Base-by-base conservation (phyloP, 2,329 filamentous ascomycete genomes). In the Penicillium hordei region DNA sequence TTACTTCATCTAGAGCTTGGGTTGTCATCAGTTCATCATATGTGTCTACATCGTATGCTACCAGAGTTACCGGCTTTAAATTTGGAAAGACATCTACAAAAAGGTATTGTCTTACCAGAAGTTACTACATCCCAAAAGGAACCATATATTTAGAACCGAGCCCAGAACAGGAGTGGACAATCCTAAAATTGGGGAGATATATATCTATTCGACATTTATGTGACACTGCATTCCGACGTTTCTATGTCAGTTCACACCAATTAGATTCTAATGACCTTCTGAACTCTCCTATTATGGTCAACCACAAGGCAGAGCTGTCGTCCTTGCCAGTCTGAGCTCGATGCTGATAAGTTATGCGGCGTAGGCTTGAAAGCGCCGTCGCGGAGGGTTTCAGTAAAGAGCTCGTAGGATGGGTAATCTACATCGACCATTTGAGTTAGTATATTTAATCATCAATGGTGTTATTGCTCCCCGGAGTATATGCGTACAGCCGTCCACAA, bases 371-470 rank as follows among this genome's bases (percentile, higher is more conserved):
- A 83, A 31, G 87, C 76, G 1, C 87, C 87, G 27, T 73, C 69
- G 55, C 87, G 79, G 57, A 90, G 70, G 19, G 78, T 80, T 31
- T 86, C 82, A 1, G 82, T 83, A 68, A 85, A 91, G 12, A 90
- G 79, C 76, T 90, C 88, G 66, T 90, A 90, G 1, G 86, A 86
- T 4, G 88, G 88, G 66, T 87, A 90, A 72, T 90, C 77, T 79
- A 25, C 10, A 25, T 52, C 17, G 31, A 52, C 15, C 23, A 17
- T 10, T 15, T 10, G 29, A 19, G 50, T 52, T 40, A 52, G 50
- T 52, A 36, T 27, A 19, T 27, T 21, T 7, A 48, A 19, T 12
- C 7, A 6, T 25, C 19, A 19, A n/a, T 48, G 19, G 55, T 56
- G 52, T 57, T 40, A 59, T 52, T 17, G 34, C 10, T 38, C n/a